Percentiles rank a stretch among this genome's conserved stretches.
phyloP scores from a whole-genome alignment of 1,139 yeast genomes.

The Oligophagozyma castellii region DNA sequence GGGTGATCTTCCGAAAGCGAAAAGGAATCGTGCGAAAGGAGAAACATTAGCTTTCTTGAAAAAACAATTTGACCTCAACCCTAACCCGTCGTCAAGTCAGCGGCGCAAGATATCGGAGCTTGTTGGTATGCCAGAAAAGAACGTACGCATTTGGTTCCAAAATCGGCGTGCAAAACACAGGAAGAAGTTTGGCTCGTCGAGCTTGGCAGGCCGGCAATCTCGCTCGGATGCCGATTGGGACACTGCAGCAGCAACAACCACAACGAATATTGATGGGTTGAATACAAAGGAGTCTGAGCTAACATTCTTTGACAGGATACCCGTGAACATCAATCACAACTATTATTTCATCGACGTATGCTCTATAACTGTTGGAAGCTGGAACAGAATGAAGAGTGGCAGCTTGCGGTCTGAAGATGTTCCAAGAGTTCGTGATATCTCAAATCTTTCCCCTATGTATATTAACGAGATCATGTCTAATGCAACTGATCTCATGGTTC shows the following conservation, averaged over 20 bases:
- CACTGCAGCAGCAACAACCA: slow-evolving; percentile 1
- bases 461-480: slow-evolving; percentile 47
- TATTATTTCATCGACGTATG: slow-evolving; percentile 55
- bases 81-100: slow-evolving; percentile 54
- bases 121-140: slow-evolving; percentile 82
- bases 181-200: slow-evolving; percentile 28
- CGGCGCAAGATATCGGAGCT: slow-evolving; percentile 59
- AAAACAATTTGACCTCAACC: slow-evolving; percentile 56
- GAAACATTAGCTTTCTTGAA: slow-evolving; percentile 61
- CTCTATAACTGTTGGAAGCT: slow-evolving; percentile 58
- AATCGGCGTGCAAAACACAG: slow-evolving; percentile 76
- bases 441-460: slow-evolving; percentile 53
- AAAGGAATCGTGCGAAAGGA: slow-evolving; percentile 63
- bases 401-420: slow-evolving; percentile 30
- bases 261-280: slow-evolving; percentile 2
- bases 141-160: slow-evolving; percentile 93
- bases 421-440: slow-evolving; percentile 29
- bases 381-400: slow-evolving; percentile 68
- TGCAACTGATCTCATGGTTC: slow-evolving; percentile 51
- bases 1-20: slow-evolving; percentile 11
- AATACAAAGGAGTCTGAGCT: slow-evolving; percentile 5
- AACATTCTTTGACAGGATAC: slow-evolving; percentile 27
- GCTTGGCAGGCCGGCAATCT: background rate
- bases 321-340: slow-evolving; percentile 47
- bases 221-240: background rate